Base-by-base conservation (phyloP, 805 yeast genomes). In the Ogataea minuta region DNA sequence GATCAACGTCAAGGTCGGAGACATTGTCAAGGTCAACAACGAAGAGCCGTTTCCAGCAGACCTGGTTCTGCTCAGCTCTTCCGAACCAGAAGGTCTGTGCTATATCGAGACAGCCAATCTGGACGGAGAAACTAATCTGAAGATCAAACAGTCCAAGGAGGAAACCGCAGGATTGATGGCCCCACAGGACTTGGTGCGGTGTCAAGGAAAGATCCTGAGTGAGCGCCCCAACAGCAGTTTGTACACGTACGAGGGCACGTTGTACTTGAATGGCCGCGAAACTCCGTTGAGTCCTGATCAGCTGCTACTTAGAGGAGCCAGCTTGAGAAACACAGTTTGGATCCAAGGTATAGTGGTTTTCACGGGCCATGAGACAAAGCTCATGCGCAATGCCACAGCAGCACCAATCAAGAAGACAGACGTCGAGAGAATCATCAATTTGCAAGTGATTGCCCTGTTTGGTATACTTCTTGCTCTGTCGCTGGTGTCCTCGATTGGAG, bases 351-450 rank as follows among this genome's bases (percentile, higher is more conserved):
- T 88, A 36, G 97, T 87, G 2, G 78, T 93, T 1, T 93, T 91
- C 60, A 93, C 99, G 0, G 99, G 99, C 14, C 99, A 95, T 60
- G 99, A 93, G 65, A 93, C 99, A 0, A 93, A 93, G 57, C 71
- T 93, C 49, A 91, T 93, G 98, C 79, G 99, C 59, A 93, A 93
- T 66, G 99, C 99, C 13, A 90, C 98, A 2, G 97, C 99, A 2
- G 82, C 99, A 2, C 99, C 99, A 9, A 95, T 93, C 55, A 93
- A 93, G 60, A 76, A 95, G 54, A 93, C 99, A 0, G 95, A 95
- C 17, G 97, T 95, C 10, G 99, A 93, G 68, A 78, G 95, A 60
- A 84, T 90, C 64, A 91, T 93, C 53, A 95, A 93, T 59, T 64
- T 86, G 52, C 99, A 93, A 62, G 91, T 93, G 54, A 66, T 93